These are phyloP conservation scores for Colletotrichum chlorophyti DNA, from an alignment of 2,329 filamentous ascomycete genomes.

Conservation along the genomic window DNA sequence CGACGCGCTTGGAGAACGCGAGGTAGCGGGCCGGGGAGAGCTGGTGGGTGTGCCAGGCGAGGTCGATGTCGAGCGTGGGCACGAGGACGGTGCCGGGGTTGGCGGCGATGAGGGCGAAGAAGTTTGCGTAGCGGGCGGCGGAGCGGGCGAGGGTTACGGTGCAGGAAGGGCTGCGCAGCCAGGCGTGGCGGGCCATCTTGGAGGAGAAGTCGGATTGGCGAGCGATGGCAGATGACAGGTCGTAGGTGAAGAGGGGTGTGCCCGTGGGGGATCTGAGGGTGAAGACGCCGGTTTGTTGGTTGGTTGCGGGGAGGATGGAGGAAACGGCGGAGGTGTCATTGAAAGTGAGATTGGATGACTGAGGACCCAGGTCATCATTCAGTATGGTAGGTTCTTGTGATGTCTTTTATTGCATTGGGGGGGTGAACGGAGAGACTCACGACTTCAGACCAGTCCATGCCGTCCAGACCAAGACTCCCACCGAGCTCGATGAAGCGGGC, in stretches of 20 bases:
- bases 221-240: constrained; percentile 40
- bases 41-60: constrained; percentile 53
- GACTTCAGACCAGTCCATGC: constrained; percentile 12
- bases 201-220: constrained; percentile 46
- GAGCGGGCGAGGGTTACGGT: constrained; percentile 42
- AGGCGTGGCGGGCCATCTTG: constrained; percentile 47
- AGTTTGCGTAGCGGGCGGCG: constrained; percentile 45
- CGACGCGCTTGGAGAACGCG: constrained; percentile 14
- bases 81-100: constrained; percentile 40
- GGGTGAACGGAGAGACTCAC: constrained; percentile 7
- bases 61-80: constrained; percentile 49
- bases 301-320: not conserved
- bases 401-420: no score
- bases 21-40: constrained; percentile 39
- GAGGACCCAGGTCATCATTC: no score
- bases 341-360: not conserved
- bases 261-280: constrained; percentile 25
- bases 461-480: constrained; percentile 10
- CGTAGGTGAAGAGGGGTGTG: constrained; percentile 18
- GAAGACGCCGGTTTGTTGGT: constrained; percentile 10
- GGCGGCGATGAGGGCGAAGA: constrained; percentile 41
- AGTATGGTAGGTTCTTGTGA: no score
- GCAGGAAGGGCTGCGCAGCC: constrained; percentile 45
- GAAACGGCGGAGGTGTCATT: constrained; percentile 1
- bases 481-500: constrained; percentile 16